These are phyloP conservation scores for Pyrenochaeta sp. DNA, from an alignment of 2,329 filamentous ascomycete species.

Conservation along the genomic window DNA sequence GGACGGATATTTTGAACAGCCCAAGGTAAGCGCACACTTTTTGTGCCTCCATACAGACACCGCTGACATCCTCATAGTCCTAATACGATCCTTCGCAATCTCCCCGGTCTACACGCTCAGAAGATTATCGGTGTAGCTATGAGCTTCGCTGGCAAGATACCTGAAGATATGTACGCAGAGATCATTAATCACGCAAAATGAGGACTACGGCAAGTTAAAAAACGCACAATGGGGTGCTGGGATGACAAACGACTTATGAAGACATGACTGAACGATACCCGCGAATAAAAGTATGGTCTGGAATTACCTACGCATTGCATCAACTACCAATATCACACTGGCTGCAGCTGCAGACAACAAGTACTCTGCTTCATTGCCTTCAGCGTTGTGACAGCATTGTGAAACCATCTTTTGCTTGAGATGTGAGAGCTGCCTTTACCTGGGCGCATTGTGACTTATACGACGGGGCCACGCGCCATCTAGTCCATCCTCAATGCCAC, in stretches of 20 bases:
- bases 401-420: not conserved
- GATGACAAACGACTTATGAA: slow-evolving; percentile 16
- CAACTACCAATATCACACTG: not conserved
- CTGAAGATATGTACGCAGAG: slow-evolving; percentile 87
- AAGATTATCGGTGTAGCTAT: slow-evolving; percentile 86
- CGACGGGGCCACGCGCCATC: not conserved
- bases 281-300: not conserved
- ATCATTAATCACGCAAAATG: slow-evolving; percentile 86
- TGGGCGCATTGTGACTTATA: not conserved
- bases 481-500: not conserved
- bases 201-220: slow-evolving; percentile 22
- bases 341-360: not conserved
- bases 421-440: not conserved
- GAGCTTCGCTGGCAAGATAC: slow-evolving; percentile 87
- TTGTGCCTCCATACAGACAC: not conserved
- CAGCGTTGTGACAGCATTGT: not conserved
- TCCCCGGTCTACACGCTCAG: slow-evolving; percentile 83
- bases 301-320: not conserved
- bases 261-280: slow-evolving; percentile 10
- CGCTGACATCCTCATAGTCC: slow-evolving; percentile 67
- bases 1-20: slow-evolving; percentile 82
- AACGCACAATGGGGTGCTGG: not conserved
- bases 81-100: slow-evolving; percentile 88
- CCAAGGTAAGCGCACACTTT: slow-evolving; percentile 69
- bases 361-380: not conserved